phyloP scores from a whole-genome alignment of 805 yeast genomes.

The Kurtzmaniella cleridarum region DNA sequence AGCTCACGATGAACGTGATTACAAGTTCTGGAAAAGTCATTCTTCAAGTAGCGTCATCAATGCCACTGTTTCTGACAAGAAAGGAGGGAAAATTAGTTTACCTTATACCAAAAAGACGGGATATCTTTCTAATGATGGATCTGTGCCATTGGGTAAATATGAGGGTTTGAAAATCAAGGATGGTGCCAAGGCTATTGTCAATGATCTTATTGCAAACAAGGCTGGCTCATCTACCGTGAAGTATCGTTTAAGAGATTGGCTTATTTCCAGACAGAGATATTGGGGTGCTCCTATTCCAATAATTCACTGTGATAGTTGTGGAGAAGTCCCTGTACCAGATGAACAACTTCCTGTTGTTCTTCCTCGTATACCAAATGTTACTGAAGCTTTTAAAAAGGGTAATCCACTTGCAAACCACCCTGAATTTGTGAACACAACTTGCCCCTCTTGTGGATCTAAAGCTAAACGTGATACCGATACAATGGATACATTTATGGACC shows the following conservation, averaged over 20 bases:
- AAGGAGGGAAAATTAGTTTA: slow-evolving; percentile 14
- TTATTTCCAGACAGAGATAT: slow-evolving; percentile 87
- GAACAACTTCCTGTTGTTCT: slow-evolving; percentile 75
- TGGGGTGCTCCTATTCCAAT: slow-evolving; percentile 99
- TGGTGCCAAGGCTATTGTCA: slow-evolving; percentile 47
- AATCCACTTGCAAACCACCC: slow-evolving; percentile 51
- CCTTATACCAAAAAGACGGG: slow-evolving; percentile 51
- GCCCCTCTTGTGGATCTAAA: slow-evolving; percentile 73
- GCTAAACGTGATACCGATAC: slow-evolving; percentile 94
- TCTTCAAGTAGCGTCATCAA: slow-evolving; percentile 39
- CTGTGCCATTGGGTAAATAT: slow-evolving; percentile 28
- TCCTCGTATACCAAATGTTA: slow-evolving; percentile 47
- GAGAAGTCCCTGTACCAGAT: slow-evolving; percentile 90
- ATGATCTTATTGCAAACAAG: slow-evolving; percentile 29
- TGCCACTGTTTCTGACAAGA: slow-evolving; percentile 37
- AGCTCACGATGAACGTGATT: slow-evolving; percentile 84
- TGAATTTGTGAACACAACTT: slow-evolving; percentile 64
- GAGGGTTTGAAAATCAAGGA: slow-evolving; percentile 44
- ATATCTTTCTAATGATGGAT: slow-evolving; percentile 26
- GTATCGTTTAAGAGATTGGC: slow-evolving; percentile 83
- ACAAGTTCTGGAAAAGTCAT: slow-evolving; percentile 69
- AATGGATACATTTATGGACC: slow-evolving; percentile 98
- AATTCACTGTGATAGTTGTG: slow-evolving; percentile 80
- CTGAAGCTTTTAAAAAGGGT: slow-evolving; percentile 55
- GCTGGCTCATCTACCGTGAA: slow-evolving; percentile 48